Conservation (phyloP, 441 rosid genomes). For the Brassica balearica region DNA sequence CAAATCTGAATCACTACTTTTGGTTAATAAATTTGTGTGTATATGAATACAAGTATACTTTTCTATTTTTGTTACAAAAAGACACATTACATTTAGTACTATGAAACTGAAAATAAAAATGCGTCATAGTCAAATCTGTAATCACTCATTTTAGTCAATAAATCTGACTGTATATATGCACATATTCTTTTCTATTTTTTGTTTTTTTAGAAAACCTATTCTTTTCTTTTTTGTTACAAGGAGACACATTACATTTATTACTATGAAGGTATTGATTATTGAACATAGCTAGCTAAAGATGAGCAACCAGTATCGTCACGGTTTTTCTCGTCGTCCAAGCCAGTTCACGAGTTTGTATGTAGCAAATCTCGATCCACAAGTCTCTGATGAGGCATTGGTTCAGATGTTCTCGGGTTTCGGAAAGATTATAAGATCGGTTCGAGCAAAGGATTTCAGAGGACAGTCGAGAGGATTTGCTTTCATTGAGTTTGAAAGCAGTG, state of each 20-base stretch:
- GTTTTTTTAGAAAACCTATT: not conserved
- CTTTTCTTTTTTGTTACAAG: slow-evolving; percentile 11
- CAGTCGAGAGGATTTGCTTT: slow-evolving; percentile 40
- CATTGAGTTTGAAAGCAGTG: slow-evolving; percentile 32
- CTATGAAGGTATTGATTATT: slow-evolving; percentile 4
- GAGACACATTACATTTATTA: slow-evolving; percentile 18
- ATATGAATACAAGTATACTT: not conserved
- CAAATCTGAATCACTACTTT: not conserved
- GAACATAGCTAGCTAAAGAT: slow-evolving; percentile 15
- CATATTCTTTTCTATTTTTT: slow-evolving; percentile 10
- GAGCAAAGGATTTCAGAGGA: slow-evolving; percentile 40
- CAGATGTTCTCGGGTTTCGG: slow-evolving; percentile 34
- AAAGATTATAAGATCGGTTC: slow-evolving; percentile 17
- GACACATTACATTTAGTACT: not conserved
- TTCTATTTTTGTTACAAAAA: not conserved
- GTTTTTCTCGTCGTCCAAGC: slow-evolving; percentile 17
- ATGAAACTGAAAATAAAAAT: not conserved
- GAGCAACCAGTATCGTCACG: slow-evolving; percentile 14
- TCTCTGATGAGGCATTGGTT: slow-evolving; percentile 32
- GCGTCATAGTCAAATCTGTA: slow-evolving; percentile 19
- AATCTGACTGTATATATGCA: slow-evolving; percentile 9
- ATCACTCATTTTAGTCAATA: slow-evolving; percentile 9
- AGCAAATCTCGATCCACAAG: slow-evolving; percentile 29
- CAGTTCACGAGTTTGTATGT: slow-evolving; percentile 29
- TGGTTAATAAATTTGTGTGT: not conserved